These are phyloP conservation scores for Microbotryomycetes sp. DNA, from an alignment of 1,284 basidiomycete genomes.

Conservation along the genomic window DNA sequence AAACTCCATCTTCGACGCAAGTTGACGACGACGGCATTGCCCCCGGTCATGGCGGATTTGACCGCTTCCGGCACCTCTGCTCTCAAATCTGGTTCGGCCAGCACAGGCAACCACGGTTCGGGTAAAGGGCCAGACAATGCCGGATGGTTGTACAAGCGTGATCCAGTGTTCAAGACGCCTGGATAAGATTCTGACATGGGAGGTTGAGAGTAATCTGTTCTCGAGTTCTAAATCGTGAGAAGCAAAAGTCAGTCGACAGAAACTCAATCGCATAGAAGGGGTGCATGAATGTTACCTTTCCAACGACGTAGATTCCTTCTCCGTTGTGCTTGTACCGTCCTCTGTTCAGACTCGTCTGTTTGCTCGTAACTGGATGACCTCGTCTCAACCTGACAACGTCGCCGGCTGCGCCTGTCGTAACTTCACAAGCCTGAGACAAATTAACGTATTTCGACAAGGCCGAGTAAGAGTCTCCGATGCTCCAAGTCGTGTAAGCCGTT, in stretches of 20 bases:
- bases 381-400: slow-evolving; percentile 62
- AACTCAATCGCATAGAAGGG: too few relatives aligned
- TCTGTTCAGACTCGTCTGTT: slow-evolving; percentile 78
- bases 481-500: slow-evolving; percentile 73
- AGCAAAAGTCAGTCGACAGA: too few relatives aligned
- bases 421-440: slow-evolving; percentile 77
- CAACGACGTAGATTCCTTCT: slow-evolving; percentile 80
- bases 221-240: slow-evolving; percentile 65
- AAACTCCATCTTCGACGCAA: slow-evolving; percentile 25
- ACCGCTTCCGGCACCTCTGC: slow-evolving; percentile 24
- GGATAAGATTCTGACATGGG: slow-evolving; percentile 89
- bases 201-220: slow-evolving; percentile 90
- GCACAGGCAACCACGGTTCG: slow-evolving; percentile 72
- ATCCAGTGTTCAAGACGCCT: slow-evolving; percentile 78
- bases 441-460: slow-evolving; percentile 74
- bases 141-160: slow-evolving; percentile 76
- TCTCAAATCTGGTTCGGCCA: background rate
- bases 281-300: slow-evolving; percentile 29
- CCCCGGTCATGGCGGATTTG: slow-evolving; percentile 10
- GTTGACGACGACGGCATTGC: slow-evolving; percentile 24
- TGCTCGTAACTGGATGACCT: slow-evolving; percentile 74
- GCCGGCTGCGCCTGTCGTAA: slow-evolving; percentile 71
- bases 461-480: slow-evolving; percentile 50
- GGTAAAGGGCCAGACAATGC: slow-evolving; percentile 80
- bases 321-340: slow-evolving; percentile 84